Evolutionary conservation across 345 rosid genomes (phyloP).

Genomic region (Nephelium lappaceum): DNA sequence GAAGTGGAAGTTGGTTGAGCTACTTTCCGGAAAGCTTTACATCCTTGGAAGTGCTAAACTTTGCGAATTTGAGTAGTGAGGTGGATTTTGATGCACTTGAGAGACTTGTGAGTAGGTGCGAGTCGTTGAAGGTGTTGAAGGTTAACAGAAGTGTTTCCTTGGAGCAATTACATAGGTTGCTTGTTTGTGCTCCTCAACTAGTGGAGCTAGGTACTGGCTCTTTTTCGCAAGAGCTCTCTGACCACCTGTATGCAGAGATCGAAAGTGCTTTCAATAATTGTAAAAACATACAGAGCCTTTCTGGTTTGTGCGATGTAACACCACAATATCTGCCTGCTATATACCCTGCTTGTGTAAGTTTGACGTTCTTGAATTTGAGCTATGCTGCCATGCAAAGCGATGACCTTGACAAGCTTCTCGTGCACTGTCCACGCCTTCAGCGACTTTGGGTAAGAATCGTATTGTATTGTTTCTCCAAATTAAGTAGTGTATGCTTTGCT

Average conservation of each 20-base stretch:
- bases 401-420: conserved; percentile 53
- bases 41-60: conserved; percentile 59
- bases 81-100: conserved; percentile 64
- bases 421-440: conserved; percentile 54
- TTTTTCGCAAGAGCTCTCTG: conserved; percentile 48
- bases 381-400: conserved; percentile 53
- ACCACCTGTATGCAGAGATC: conserved; percentile 36
- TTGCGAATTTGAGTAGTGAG: conserved; percentile 50
- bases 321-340: conserved; percentile 48
- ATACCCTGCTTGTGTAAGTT: conserved; percentile 46
- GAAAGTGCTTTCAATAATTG: conserved; percentile 47
- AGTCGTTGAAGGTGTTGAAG: conserved; percentile 54
- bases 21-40: conserved; percentile 60
- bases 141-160: conserved; percentile 49
- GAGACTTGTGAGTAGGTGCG: conserved; percentile 60
- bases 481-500: background rate
- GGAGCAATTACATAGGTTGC: conserved; percentile 55
- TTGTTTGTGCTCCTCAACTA: conserved; percentile 49
- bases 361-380: conserved; percentile 66
- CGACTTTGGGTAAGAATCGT: conserved; percentile 60
- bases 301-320: conserved; percentile 61
- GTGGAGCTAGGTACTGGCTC: conserved; percentile 70
- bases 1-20: conserved; percentile 59
- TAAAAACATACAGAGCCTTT: conserved; percentile 50
- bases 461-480: background rate